phyloP scores from a whole-genome alignment of 108 stramenopile species.

The Cylindrotheca closterium region DNA sequence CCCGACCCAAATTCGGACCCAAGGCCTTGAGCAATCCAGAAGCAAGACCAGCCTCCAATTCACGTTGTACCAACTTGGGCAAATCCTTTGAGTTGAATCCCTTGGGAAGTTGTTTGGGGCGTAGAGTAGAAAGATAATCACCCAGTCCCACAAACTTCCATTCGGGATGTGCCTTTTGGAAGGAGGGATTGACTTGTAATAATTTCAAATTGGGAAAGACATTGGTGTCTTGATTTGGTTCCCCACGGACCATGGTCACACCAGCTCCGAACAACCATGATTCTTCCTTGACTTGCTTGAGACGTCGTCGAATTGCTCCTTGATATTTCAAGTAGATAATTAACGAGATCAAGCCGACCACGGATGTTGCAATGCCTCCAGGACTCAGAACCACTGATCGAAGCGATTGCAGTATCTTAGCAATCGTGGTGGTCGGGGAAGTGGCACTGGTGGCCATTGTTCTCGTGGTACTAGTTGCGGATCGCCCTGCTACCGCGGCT shows the following conservation, averaged over 20 bases:
- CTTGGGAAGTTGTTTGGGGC: slow-evolving; percentile 13
- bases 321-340: too few relatives aligned
- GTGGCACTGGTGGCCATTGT: too few relatives aligned
- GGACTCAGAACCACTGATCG: too few relatives aligned
- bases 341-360: too few relatives aligned
- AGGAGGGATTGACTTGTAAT: slow-evolving; percentile 32
- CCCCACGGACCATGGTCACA: slow-evolving; percentile 10
- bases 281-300: slow-evolving; percentile 28
- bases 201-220: slow-evolving; percentile 33
- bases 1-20: slow-evolving; percentile 39
- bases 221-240: neutral
- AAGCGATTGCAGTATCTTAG: too few relatives aligned
- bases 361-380: too few relatives aligned
- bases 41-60: slow-evolving; percentile 40
- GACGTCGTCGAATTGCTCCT: slow-evolving; percentile 21
- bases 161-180: slow-evolving; percentile 6
- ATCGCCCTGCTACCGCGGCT: too few relatives aligned
- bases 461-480: too few relatives aligned
- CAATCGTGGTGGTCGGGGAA: too few relatives aligned
- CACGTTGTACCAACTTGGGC: slow-evolving; percentile 26
- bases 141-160: slow-evolving; percentile 46
- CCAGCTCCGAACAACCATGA: slow-evolving; percentile 13
- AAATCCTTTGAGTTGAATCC: slow-evolving; percentile 5
- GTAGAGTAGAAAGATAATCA: slow-evolving; percentile 41
- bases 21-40: slow-evolving; percentile 25